Evolutionary conservation across 805 yeast genomes (phyloP).

Genomic region (Metschnikowia orientalis): DNA sequence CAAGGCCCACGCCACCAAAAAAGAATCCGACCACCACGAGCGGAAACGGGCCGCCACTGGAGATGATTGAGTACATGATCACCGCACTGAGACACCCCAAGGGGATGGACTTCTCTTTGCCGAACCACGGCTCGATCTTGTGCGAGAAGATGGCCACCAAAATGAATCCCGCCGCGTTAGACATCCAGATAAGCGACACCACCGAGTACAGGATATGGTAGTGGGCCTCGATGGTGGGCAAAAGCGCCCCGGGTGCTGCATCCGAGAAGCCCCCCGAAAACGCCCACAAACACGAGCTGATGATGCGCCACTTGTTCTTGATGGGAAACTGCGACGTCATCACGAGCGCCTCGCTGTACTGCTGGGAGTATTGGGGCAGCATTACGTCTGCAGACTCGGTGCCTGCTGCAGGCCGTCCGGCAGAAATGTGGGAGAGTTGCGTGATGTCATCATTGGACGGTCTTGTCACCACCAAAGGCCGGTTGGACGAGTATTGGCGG

Average conservation of each 20-base stretch:
- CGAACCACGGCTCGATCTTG: conserved; percentile 16
- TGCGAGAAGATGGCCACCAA: conserved; percentile 17
- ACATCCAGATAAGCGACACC: conserved; percentile 22
- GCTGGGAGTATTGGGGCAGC: conserved; percentile 8
- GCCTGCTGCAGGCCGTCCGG: not conserved
- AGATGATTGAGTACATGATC: conserved; percentile 16
- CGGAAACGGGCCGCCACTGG: conserved; percentile 21
- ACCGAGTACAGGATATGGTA: conserved; percentile 18
- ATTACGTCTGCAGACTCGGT: conserved; percentile 2
- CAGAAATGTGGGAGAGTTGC: conserved; percentile 3
- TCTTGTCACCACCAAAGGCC: conserved; percentile 11
- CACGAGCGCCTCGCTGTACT: conserved; percentile 6
- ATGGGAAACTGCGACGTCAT: conserved; percentile 19
- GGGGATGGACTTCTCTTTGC: conserved; percentile 16
- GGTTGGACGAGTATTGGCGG: not conserved
- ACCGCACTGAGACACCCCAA: conserved; percentile 13
- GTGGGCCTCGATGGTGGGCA: conserved; percentile 20
- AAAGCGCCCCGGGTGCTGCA: conserved; percentile 22
- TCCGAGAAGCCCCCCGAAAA: conserved; percentile 18
- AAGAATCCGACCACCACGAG: conserved; percentile 22
- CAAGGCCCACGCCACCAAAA: conserved; percentile 23
- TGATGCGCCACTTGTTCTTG: conserved; percentile 15
- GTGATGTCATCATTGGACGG: conserved; percentile 15
- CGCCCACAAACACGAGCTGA: conserved; percentile 18
- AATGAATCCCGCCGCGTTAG: conserved; percentile 19